Evolutionary conservation across 2,329 filamentous ascomycete species (phyloP).

Genomic region (Scedosporium boydii): DNA sequence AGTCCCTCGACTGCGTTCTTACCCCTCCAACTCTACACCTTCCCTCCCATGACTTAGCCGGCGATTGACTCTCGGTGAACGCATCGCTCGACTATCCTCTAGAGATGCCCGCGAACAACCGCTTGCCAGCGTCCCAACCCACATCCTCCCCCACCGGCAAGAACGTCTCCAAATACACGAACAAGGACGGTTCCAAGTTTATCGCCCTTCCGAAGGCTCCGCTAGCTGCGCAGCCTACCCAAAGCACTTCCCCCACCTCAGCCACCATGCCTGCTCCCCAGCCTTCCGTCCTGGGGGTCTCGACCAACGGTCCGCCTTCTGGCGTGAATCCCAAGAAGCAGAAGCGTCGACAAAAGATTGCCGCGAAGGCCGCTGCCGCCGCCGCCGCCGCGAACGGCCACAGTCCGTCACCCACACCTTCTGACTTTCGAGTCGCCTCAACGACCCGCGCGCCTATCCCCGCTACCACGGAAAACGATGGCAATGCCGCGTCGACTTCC

Average conservation of each 20-base stretch:
- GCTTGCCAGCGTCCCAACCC: constrained; percentile 36
- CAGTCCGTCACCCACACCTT: not conserved
- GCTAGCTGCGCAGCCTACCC: constrained; percentile 40
- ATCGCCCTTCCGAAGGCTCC: constrained; percentile 53
- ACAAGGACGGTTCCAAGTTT: constrained; percentile 61
- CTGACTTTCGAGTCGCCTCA: not conserved
- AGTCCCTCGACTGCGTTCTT: not conserved
- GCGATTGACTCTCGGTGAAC: not conserved
- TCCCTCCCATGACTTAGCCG: constrained; percentile 5
- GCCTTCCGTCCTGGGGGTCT: constrained; percentile 11
- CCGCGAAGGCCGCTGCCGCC: constrained; percentile 51
- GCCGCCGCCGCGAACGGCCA: constrained; percentile 11
- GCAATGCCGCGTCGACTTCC: constrained; percentile 21
- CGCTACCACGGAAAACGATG: constrained; percentile 24
- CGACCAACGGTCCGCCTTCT: constrained; percentile 25
- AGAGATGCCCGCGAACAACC: constrained; percentile 44
- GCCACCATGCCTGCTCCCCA: constrained; percentile 11
- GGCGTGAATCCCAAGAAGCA: constrained; percentile 87
- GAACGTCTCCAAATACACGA: constrained; percentile 51
- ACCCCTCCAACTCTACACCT: constrained; percentile 6
- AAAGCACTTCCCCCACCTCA: constrained; percentile 37
- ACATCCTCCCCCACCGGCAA: constrained; percentile 43
- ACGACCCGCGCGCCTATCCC: not conserved
- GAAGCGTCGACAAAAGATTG: constrained; percentile 81
- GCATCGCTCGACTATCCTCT: constrained; percentile 1